Percentiles rank a stretch among this genome's conserved stretches.
Evolutionary conservation across 2,329 filamentous ascomycete species (phyloP).

Genomic region (Colletotrichum gigasporum): DNA sequence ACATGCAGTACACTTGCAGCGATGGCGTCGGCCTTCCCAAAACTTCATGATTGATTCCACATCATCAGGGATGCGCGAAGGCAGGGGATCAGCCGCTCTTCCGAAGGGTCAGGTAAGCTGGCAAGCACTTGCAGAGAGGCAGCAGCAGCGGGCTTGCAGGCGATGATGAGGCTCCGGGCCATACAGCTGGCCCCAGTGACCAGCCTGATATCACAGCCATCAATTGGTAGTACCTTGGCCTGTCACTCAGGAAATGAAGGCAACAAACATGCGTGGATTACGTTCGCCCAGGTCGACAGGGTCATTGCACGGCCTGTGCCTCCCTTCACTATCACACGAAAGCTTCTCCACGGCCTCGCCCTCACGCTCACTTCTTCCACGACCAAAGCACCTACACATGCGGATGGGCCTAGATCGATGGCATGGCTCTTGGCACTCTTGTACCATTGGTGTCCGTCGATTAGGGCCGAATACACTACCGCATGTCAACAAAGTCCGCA

Average conservation of each 20-base stretch:
- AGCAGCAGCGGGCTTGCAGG: neutral
- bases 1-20: slow-evolving; percentile 16
- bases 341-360: neutral
- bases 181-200: neutral
- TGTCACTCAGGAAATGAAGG: neutral
- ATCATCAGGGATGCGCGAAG: slow-evolving; percentile 7
- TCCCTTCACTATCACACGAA: neutral
- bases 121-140: slow-evolving; percentile 6
- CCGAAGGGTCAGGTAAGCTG: slow-evolving; percentile 3
- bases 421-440: neutral
- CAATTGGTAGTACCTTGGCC: neutral
- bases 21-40: slow-evolving; percentile 19
- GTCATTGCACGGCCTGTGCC: neutral
- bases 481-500: neutral
- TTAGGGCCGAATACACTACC: slow-evolving; percentile 8
- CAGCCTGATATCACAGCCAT: neutral
- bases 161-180: neutral
- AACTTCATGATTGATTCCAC: slow-evolving; percentile 19
- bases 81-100: slow-evolving; percentile 15
- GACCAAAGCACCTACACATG: neutral
- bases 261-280: neutral
- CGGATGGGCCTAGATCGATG: neutral
- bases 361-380: slow-evolving; percentile 4
- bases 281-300: neutral
- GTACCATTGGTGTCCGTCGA: slow-evolving; percentile 11